Conservation (phyloP, 106 monocot genomes). For the Dendrobium huoshanense region DNA sequence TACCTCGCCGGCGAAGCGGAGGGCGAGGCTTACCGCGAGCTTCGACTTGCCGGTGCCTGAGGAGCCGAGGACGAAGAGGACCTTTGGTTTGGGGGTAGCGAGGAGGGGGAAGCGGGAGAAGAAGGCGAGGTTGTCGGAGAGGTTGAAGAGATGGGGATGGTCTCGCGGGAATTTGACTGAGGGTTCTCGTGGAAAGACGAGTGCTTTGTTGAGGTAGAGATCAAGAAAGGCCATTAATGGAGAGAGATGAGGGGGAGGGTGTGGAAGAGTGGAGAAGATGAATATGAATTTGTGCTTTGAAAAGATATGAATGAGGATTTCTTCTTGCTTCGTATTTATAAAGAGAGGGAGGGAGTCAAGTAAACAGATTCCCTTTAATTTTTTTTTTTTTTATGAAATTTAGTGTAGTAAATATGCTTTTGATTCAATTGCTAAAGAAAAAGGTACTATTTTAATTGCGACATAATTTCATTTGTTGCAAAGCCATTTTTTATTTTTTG, state of each 20-base stretch:
- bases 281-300: neutral
- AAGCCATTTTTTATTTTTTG: no score
- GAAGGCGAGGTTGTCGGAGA: neutral
- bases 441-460: no score
- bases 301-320: neutral
- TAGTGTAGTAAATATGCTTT: no score
- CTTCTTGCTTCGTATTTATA: neutral
- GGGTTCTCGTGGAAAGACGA: neutral
- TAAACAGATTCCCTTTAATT: neutral
- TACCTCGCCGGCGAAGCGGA: slow-evolving; percentile 39
- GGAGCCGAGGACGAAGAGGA: slow-evolving; percentile 36
- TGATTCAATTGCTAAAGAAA: no score
- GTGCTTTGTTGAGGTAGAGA: neutral
- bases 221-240: slow-evolving; percentile 1
- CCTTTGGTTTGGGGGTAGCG: neutral
- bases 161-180: slow-evolving; percentile 4
- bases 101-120: neutral
- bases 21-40: slow-evolving; percentile 48
- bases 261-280: neutral
- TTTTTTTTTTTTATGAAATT: neutral
- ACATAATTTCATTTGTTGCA: no score
- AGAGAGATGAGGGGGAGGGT: neutral
- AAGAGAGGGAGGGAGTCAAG: neutral
- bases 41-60: slow-evolving; percentile 63
- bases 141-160: neutral